phyloP scores from a whole-genome alignment of 176 grass and related monocot species.

The Carex myosuroides region DNA sequence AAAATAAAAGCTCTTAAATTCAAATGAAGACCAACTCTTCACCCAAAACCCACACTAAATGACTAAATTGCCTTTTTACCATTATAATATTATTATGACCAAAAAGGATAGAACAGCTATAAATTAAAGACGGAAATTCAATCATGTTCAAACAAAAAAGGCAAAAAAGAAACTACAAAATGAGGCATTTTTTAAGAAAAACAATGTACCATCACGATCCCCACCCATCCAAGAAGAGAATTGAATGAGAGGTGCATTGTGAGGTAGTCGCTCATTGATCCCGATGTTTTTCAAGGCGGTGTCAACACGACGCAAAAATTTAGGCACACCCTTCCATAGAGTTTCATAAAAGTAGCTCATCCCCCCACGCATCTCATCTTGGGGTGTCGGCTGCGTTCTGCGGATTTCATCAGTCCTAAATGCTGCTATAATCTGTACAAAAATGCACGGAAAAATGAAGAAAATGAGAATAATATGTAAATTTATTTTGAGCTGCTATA shows the following conservation, averaged over 20 bases:
- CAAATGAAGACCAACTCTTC: background rate
- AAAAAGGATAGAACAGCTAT: background rate
- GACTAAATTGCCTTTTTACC: background rate
- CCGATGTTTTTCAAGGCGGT: slow-evolving; percentile 95
- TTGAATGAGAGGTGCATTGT: slow-evolving; percentile 94
- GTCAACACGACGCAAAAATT: slow-evolving; percentile 96
- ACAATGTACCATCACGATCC: slow-evolving; percentile 91
- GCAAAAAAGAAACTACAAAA: background rate
- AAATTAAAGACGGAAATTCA: background rate
- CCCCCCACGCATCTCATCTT: slow-evolving; percentile 97
- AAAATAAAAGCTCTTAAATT: background rate
- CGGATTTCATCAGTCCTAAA: slow-evolving; percentile 99
- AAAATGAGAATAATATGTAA: background rate
- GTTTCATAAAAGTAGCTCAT: slow-evolving; percentile 99
- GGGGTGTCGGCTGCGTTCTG: slow-evolving; percentile 74
- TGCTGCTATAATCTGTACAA: slow-evolving; percentile 78
- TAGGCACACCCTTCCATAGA: slow-evolving; percentile 97
- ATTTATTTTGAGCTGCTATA: background rate
- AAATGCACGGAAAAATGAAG: background rate
- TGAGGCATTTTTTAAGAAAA: background rate
- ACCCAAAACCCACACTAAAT: background rate
- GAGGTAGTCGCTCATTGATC: slow-evolving; percentile 82
- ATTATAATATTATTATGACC: background rate
- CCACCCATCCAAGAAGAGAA: slow-evolving; percentile 99
- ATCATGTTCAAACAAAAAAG: background rate